These are phyloP conservation scores for Boletus pseudopeckii DNA, from an alignment of 768 basidiomycete genomes.

Conservation along the genomic window DNA sequence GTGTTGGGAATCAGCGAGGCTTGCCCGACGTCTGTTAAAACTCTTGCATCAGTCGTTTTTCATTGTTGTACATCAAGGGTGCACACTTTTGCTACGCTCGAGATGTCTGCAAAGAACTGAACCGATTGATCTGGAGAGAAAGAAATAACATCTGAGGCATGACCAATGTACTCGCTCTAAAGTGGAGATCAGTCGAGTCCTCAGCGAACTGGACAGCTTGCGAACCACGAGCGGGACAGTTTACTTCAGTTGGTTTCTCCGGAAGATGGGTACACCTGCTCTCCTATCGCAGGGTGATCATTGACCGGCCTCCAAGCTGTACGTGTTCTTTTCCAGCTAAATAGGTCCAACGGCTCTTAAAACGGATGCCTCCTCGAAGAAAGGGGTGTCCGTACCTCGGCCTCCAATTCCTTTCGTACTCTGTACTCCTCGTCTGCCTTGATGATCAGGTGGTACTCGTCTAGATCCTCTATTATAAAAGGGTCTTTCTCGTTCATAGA, in stretches of 20 bases:
- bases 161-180: neutral
- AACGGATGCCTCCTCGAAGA: neutral
- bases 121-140: neutral
- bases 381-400: slow-evolving; percentile 48
- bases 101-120: neutral
- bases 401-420: slow-evolving; percentile 67
- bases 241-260: neutral
- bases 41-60: neutral
- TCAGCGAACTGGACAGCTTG: neutral
- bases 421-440: slow-evolving; percentile 78
- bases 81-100: neutral
- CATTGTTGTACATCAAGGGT: neutral
- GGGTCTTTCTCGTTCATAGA: slow-evolving; percentile 75
- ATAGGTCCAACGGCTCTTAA: neutral
- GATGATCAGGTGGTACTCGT: slow-evolving; percentile 80
- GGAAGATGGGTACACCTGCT: neutral
- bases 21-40: neutral
- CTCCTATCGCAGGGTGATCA: neutral
- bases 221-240: neutral
- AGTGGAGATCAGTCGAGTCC: no score
- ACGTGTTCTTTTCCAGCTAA: slow-evolving; percentile 85
- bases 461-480: slow-evolving; percentile 86
- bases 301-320: slow-evolving; percentile 52
- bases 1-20: neutral
- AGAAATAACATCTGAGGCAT: neutral